Conservation (phyloP, 2,329 filamentous ascomycete genomes). For the Botrytis sinoallii region DNA sequence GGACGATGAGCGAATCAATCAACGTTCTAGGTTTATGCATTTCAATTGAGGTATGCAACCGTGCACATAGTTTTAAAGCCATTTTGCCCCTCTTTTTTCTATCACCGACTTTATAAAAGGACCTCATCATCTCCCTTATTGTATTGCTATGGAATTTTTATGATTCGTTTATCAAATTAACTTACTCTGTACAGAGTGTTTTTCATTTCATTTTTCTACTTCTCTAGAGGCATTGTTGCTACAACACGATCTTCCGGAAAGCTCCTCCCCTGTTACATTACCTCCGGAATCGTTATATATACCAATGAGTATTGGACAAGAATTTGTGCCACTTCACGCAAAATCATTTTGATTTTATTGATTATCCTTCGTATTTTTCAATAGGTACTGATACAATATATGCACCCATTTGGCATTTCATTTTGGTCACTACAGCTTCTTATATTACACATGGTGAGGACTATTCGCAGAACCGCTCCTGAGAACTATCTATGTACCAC, state of each 20-base stretch:
- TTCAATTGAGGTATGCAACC: neutral
- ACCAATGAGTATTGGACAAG: neutral
- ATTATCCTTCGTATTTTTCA: neutral
- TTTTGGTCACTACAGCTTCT: too few relatives aligned
- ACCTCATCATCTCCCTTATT: neutral
- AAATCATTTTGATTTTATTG: neutral
- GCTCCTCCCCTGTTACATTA: neutral
- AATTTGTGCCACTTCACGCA: neutral
- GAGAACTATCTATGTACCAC: too few relatives aligned
- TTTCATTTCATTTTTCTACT: too few relatives aligned
- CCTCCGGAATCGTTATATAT: neutral
- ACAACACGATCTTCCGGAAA: too few relatives aligned
- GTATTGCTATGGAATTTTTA: neutral
- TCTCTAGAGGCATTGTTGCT: too few relatives aligned
- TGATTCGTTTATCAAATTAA: neutral
- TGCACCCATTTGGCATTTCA: too few relatives aligned
- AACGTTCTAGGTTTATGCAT: neutral
- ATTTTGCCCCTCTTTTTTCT: neutral
- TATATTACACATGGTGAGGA: too few relatives aligned
- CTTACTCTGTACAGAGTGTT: too few relatives aligned
- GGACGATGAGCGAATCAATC: neutral
- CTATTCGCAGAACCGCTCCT: too few relatives aligned
- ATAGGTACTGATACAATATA: too few relatives aligned
- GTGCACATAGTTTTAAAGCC: neutral
- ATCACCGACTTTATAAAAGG: neutral